Evolutionary conservation across 2,329 filamentous ascomycete species (phyloP), one percentile per base, ranked within the genome.

Genomic region (Ceratocystis destructans): DNA sequence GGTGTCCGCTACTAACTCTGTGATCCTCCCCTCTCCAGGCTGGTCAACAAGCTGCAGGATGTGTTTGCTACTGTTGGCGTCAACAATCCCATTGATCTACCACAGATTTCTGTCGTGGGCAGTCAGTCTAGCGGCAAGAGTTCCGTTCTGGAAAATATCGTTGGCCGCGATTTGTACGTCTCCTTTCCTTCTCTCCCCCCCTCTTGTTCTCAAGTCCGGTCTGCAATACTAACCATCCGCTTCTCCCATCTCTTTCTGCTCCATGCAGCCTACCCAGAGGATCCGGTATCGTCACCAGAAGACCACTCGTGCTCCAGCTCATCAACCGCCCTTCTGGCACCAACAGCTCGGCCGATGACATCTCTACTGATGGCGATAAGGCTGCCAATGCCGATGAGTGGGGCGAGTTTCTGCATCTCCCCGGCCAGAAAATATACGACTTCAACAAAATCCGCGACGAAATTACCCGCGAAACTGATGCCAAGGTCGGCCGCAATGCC

Each of bases 71-170:
- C 94, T 53, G 94, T 99, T 72, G 94, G 94, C 72, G 94, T 97
- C 74, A 94, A 96, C 84, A 99, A 99, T 78, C 94, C 94, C 69
- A 99, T 99, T 82, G 94, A 99, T 80, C 80, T 99, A 70, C 94
- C 94, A 66, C 94, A 99, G 80, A 99, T 99, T 76, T 93, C 88
- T 71, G 94, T 99, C 71, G 94, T 99, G 67, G 94, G 94, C 74
- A 96, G 92, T 77, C 94, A 99, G 80, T 99, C 94, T 22, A 96
- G 93, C 77, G 94, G 94, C 79, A 99, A 99, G 86, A 96, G 91
- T 82, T 99, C 94, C 20, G 94, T 99, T 72, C 79, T 99, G 73
- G 94, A 99, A 78, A 99, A 99, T 75, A 99, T 99, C 73, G 94
- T 99, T 67, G 94, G 94, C 68, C 85, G 94, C 81, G 94, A 99